A percentile compares a stretch with the other conserved stretches of the same genome.
phyloP scores from a whole-genome alignment of 2,329 filamentous ascomycete species.

The Colletotrichum sp. region DNA sequence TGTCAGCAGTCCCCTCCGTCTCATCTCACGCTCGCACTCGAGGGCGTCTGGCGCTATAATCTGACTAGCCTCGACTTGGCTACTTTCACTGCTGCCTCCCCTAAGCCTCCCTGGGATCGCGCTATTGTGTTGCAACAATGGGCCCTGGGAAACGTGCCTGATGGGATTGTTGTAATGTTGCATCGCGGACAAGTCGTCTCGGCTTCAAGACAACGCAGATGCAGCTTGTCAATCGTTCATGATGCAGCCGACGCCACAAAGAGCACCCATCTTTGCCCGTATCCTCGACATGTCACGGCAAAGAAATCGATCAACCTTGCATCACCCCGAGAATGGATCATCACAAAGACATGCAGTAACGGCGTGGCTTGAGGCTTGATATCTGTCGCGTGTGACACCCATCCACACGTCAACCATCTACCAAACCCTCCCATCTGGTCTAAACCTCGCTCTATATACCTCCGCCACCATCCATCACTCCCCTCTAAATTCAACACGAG shows the following conservation, averaged over 20 bases:
- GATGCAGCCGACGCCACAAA: not conserved
- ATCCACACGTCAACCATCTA: fast-evolving
- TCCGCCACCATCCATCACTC: not conserved
- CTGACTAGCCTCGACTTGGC: not conserved
- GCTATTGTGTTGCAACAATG: not conserved
- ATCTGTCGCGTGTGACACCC: not conserved
- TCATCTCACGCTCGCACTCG: not conserved
- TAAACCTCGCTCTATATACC: not conserved
- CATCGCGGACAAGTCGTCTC: not conserved
- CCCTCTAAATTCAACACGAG: conserved; percentile 37
- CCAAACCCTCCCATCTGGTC: not conserved
- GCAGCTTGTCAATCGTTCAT: not conserved
- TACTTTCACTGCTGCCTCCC: not conserved
- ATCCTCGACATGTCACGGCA: not conserved
- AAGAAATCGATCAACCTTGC: not conserved
- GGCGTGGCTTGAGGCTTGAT: not conserved
- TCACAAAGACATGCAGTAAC: not conserved
- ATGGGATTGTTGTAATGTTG: not conserved
- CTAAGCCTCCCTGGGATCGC: not conserved
- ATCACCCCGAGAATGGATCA: not conserved
- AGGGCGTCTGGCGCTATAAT: not conserved
- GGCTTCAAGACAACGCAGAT: not conserved
- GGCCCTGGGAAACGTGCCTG: not conserved
- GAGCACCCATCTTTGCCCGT: fast-evolving
- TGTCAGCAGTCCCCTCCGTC: not conserved